Base-by-base conservation (phyloP, 1,284 basidiomycete species). In the Naganishia liquefaciens region DNA sequence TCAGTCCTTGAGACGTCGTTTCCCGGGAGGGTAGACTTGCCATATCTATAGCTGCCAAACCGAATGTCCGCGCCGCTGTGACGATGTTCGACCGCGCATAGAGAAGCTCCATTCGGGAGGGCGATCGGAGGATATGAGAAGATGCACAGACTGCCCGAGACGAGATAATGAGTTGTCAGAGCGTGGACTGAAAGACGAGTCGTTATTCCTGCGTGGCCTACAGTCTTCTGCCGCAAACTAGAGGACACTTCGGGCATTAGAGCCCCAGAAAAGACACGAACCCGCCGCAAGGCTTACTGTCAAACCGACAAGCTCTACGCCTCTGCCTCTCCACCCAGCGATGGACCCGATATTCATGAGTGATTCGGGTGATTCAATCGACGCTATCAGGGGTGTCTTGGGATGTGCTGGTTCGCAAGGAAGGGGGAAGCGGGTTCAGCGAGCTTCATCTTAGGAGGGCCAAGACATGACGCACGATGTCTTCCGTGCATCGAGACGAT, bases 191-290 rank as follows among this genome's bases (percentile, higher is more conserved):
- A n/a, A 49, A 10, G 47, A 49, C n/a, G 47, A 13, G 17, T 44
- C 25, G 61, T 42, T 1, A 25, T 23, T 21, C 0, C 7, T n/a
- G 30, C 15, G 46, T 54, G 13, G 70, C 83, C 73, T 74, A 91
- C 90, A 94, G 73, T 95, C 91, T 79, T 94, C 91, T 39, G 91
- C 90, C 3, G 90, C 91, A 75, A 93, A 93, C 90, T 93, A 71
- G 28, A 51, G 47, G 30, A 46, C 39, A 21, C 39, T 40, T 21
- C 33, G 13, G 11, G 19, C 15, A 42, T 21, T 33, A 39, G 33
- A 7, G 27, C 15, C 13, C 27, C 4, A 15, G n/a, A 17, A 28
- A 5, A 23, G 25, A 30, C 11, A 33, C 23, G 10, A 25, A 39
- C 17, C 15, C 15, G 13, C 21, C 42, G 5, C 27, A 23, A 21